A percentile compares a stretch with the other conserved stretches of the same genome.
Evolutionary conservation across 495 filamentous ascomycete species (phyloP).

Genomic region (Penicillium cinerascens): DNA sequence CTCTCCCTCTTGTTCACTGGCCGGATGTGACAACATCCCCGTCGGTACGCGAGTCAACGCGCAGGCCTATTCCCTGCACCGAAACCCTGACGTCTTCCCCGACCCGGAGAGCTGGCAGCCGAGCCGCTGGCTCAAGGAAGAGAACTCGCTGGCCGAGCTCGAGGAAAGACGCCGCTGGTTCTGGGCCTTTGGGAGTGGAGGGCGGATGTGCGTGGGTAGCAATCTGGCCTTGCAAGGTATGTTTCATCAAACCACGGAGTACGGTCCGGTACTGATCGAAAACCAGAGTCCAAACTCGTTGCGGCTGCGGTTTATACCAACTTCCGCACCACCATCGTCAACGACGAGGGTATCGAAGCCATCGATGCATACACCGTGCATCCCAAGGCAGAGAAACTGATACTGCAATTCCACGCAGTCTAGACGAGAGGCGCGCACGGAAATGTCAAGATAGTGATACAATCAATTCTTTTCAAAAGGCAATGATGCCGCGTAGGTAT

Average conservation of each 20-base stretch:
- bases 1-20: conserved; percentile 47
- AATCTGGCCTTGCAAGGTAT: conserved; percentile 76
- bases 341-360: conserved; percentile 58
- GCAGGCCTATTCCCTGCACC: conserved; percentile 68
- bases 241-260: not conserved
- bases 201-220: conserved; percentile 80
- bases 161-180: conserved; percentile 65
- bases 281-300: conserved; percentile 48
- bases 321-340: conserved; percentile 54
- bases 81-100: conserved; percentile 58
- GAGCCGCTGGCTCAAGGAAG: conserved; percentile 55
- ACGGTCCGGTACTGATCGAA: conserved; percentile 2
- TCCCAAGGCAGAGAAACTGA: conserved; percentile 46
- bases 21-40: conserved; percentile 52
- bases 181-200: conserved; percentile 83
- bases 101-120: conserved; percentile 60
- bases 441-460: conserved; percentile 14
- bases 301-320: conserved; percentile 63
- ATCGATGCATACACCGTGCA: conserved; percentile 65
- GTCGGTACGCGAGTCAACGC: conserved; percentile 65
- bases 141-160: conserved; percentile 31
- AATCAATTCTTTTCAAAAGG: conserved; percentile 20
- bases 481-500: conserved; percentile 16
- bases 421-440: not conserved
- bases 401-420: conserved; percentile 38